Evolutionary conservation across 306 rosid species (phyloP).

Genomic region (Ziziphus jujuba): DNA sequence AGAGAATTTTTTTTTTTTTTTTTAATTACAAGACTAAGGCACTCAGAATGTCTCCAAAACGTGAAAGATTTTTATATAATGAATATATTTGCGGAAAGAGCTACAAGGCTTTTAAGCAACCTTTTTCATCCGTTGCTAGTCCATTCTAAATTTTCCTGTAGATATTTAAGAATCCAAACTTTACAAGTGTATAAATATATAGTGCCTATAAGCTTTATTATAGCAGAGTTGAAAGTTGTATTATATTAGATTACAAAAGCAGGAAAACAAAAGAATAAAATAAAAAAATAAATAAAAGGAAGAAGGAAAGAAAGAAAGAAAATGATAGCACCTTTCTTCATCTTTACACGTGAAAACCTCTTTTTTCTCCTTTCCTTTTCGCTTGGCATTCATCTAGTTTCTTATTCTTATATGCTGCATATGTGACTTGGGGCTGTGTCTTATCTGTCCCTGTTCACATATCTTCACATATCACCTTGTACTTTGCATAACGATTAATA

Average conservation of each 20-base stretch:
- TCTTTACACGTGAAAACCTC: slow-evolving; percentile 25
- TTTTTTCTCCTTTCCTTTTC: background rate
- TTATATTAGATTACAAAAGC: slow-evolving; percentile 7
- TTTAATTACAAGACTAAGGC: slow-evolving; percentile 27
- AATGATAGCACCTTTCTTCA: slow-evolving; percentile 7
- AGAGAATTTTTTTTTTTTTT: background rate
- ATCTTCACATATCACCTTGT: too few relatives aligned
- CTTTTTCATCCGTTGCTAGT: background rate
- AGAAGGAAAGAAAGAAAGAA: background rate
- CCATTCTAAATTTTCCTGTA: slow-evolving; percentile 1
- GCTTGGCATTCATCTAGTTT: slow-evolving; percentile 13
- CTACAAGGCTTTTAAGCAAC: background rate
- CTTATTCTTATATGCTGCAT: too few relatives aligned
- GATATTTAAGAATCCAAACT: too few relatives aligned
- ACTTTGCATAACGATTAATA: too few relatives aligned
- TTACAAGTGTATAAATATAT: background rate
- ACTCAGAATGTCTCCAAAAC: slow-evolving; percentile 33
- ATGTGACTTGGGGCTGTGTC: too few relatives aligned
- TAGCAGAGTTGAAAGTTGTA: slow-evolving; percentile 8
- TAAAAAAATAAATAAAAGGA: too few relatives aligned
- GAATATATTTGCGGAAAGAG: background rate
- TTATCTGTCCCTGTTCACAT: too few relatives aligned
- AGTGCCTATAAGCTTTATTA: background rate
- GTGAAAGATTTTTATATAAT: slow-evolving; percentile 17
- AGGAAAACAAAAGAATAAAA: too few relatives aligned